Conservation (phyloP, 164 flowering plant genomes). For the Chimonanthus salicifolius region DNA sequence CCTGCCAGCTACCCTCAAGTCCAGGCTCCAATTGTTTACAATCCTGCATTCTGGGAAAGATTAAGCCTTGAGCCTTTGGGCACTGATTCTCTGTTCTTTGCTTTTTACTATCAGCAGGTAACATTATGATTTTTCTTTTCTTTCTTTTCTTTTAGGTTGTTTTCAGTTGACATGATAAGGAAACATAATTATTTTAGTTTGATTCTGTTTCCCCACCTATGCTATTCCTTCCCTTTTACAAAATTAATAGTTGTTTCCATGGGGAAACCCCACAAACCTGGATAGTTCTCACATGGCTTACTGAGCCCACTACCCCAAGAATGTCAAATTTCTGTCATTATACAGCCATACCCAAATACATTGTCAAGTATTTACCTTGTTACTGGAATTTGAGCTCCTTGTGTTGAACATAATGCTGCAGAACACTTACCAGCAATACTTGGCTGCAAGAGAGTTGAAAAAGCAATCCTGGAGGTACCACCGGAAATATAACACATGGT, state of each 20-base stretch:
- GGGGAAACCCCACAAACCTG: neutral
- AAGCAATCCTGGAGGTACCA: conserved; percentile 98
- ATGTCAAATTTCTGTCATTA: too few relatives aligned
- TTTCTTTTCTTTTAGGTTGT: neutral
- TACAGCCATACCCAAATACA: neutral
- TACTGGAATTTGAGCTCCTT: neutral
- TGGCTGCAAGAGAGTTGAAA: conserved; percentile 95
- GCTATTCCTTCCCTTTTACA: neutral
- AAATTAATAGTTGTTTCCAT: neutral
- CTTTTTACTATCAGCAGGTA: conserved; percentile 96
- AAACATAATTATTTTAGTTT: neutral
- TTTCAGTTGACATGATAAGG: too few relatives aligned
- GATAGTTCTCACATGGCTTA: neutral
- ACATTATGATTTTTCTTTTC: neutral
- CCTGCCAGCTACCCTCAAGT: conserved; percentile 90
- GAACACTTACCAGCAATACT: conserved; percentile 95
- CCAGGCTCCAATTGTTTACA: conserved; percentile 82
- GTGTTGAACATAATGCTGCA: conserved; percentile 23
- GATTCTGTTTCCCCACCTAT: neutral
- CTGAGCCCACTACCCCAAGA: neutral
- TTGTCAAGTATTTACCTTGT: neutral
- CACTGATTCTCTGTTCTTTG: conserved; percentile 83
- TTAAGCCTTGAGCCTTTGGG: conserved; percentile 51
- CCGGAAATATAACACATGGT: conserved; percentile 93
- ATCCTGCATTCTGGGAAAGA: conserved; percentile 94